Evolutionary conservation across 495 filamentous ascomycete genomes (phyloP).

Genomic region (Platismatia glauca): DNA sequence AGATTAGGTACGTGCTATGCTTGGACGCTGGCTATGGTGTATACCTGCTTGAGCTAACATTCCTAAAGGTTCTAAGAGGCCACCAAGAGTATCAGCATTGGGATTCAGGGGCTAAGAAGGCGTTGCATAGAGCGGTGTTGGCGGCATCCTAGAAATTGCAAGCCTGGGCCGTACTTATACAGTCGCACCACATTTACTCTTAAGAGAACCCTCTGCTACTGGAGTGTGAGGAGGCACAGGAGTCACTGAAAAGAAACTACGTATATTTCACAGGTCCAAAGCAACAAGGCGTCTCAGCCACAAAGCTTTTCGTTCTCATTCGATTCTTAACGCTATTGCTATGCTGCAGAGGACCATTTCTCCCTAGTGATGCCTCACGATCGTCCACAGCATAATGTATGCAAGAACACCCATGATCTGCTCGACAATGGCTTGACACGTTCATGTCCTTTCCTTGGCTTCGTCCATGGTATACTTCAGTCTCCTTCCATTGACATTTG

Average conservation of each 20-base stretch:
- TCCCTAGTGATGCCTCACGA: slow-evolving; percentile 1
- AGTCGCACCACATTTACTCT: background rate
- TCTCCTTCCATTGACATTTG: slow-evolving; percentile 4
- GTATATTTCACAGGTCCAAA: background rate
- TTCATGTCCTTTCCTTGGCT: slow-evolving; percentile 3
- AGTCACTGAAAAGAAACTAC: background rate
- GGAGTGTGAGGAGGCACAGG: background rate
- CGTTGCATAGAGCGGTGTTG: slow-evolving; percentile 22
- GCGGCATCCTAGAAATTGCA: background rate
- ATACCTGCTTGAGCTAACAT: background rate
- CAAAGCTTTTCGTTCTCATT: background rate
- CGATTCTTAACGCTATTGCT: slow-evolving; percentile 1
- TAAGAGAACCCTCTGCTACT: background rate
- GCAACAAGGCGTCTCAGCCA: background rate
- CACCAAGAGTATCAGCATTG: background rate
- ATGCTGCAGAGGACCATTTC: slow-evolving; percentile 6
- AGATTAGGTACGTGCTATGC: slow-evolving; percentile 40
- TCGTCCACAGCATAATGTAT: slow-evolving; percentile 7
- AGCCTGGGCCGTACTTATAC: background rate
- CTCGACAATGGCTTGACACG: slow-evolving; percentile 14
- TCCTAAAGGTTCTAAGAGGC: slow-evolving; percentile 14
- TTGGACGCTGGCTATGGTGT: slow-evolving; percentile 6
- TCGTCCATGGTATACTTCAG: slow-evolving; percentile 7
- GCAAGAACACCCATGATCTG: slow-evolving; percentile 14
- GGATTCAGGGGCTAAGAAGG: no score